Base-by-base conservation (phyloP, 768 basidiomycete genomes). In the Mycena galericulata region DNA sequence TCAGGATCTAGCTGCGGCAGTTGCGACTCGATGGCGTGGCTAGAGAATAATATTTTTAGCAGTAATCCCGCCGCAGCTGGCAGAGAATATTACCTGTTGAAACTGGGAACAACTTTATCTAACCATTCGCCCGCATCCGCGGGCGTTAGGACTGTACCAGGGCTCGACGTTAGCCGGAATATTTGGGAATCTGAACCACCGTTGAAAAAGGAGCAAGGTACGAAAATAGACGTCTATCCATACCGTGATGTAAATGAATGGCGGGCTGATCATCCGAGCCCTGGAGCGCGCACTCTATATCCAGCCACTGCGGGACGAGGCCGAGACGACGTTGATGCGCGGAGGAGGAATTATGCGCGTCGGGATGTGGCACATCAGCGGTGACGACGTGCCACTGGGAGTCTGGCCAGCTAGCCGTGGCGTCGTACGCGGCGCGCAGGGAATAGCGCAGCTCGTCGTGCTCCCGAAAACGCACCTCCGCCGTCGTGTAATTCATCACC, bases 281-380 rank as follows among this genome's bases (percentile, higher is more conserved):
- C 75, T 40, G 41, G 43, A 18, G 67, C 29, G 40, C 62, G 24
- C 71, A 63, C 22, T 58, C 45, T 32, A 78, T 65, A 22, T 80
- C 74, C 14, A 82, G 75, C 82, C 83, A 84, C 58, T 80, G 82
- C 10, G 83, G 83, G 5, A 81, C 72, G 45, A 82, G 79, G 11
- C 81, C 81, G 4, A 82, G 74, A 32, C 81, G 70, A 68, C 74
- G 71, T n/a, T 22, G 20, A 18, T 38, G 20, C 17, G 40, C 51
- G 14, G 56, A 15, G 15, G 38, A 3, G n/a, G n/a, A n/a, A 8
- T 38, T 29, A 2, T 30, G 24, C 24, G 60, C 34, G 14, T 36
- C 14, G 14, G 34, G 60, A 17, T 61, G 46, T 20, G 54, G 53
- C 22, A 80, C 78, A 67, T 81, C 80, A 34, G 80, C 75, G 22